These are phyloP conservation scores for Parathielavia appendiculata DNA, from an alignment of 495 filamentous ascomycete species.

Conservation along the genomic window DNA sequence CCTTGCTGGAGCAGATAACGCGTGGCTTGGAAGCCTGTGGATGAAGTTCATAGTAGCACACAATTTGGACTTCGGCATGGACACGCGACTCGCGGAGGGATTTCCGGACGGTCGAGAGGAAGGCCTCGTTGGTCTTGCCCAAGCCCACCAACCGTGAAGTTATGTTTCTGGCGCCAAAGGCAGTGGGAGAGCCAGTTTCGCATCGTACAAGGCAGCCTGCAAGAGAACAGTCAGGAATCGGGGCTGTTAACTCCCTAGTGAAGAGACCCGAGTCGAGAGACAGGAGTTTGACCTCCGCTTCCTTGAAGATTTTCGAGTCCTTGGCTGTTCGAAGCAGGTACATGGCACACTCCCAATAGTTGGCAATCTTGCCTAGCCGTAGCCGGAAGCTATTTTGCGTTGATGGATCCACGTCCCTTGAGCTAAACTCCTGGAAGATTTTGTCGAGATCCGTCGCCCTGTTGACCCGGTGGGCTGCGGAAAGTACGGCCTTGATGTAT, in stretches of 20 bases:
- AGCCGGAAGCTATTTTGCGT: constrained; percentile 22
- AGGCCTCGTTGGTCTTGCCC: background rate
- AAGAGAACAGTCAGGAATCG: background rate
- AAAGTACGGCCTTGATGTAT: constrained; percentile 7
- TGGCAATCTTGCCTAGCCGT: constrained; percentile 33
- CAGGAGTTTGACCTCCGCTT: constrained; percentile 25
- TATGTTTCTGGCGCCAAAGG: background rate
- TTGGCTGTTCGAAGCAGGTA: constrained; percentile 31
- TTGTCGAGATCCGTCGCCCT: constrained; percentile 3
- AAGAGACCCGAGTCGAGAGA: constrained; percentile 28
- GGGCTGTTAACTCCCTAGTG: constrained; percentile 5
- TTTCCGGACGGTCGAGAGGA: constrained; percentile 7
- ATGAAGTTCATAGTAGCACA: constrained; percentile 38
- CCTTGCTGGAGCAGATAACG: constrained; percentile 47
- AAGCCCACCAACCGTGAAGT: background rate
- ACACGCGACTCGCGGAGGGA: constrained; percentile 34
- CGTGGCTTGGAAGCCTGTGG: constrained; percentile 30
- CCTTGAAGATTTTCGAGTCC: constrained; percentile 22
- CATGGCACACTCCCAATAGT: constrained; percentile 33
- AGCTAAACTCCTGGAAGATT: constrained; percentile 13
- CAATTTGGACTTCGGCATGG: constrained; percentile 49
- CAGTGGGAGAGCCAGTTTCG: background rate
- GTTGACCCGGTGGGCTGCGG: constrained; percentile 4
- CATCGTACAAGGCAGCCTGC: constrained; percentile 4
- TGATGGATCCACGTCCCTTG: constrained; percentile 11